Conservation (phyloP, 495 filamentous ascomycete species). For the Tuber calosporum region DNA sequence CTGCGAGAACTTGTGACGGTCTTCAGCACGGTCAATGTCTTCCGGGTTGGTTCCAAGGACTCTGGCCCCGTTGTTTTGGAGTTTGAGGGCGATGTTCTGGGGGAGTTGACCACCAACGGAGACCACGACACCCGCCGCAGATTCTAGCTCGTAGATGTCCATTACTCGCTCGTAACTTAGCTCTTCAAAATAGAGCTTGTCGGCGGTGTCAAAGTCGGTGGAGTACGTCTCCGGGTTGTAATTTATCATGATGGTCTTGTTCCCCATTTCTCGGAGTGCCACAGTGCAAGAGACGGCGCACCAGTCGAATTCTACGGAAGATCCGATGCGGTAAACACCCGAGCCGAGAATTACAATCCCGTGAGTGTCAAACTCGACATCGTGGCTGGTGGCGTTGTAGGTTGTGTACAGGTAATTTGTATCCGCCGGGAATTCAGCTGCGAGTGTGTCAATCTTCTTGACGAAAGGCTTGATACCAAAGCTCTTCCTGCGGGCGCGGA, state of each 20-base stretch:
- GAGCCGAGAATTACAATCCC: conserved; percentile 82
- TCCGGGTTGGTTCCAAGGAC: conserved; percentile 84
- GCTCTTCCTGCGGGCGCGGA: conserved; percentile 73
- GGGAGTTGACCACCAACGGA: conserved; percentile 93
- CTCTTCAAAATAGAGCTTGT: conserved; percentile 95
- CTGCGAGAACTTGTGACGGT: conserved; percentile 95
- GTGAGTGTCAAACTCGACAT: conserved; percentile 92
- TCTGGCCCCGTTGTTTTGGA: conserved; percentile 88
- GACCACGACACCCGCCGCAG: conserved; percentile 80
- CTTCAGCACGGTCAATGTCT: conserved; percentile 95
- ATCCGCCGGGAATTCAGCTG: conserved; percentile 94
- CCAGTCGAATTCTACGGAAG: conserved; percentile 98
- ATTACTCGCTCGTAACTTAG: conserved; percentile 94
- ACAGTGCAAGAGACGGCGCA: conserved; percentile 91
- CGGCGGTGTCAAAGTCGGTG: conserved; percentile 91
- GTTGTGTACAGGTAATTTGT: conserved; percentile 98
- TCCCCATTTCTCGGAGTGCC: conserved; percentile 77
- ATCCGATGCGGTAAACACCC: conserved; percentile 94
- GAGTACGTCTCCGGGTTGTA: conserved; percentile 83
- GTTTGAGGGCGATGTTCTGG: conserved; percentile 89
- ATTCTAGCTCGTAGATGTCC: conserved; percentile 96
- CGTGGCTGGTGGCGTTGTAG: conserved; percentile 93
- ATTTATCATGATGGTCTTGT: conserved; percentile 99
- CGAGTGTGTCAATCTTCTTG: conserved; percentile 96
- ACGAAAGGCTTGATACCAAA: conserved; percentile 86